Conservation (phyloP, 768 basidiomycete genomes). For the Lactifluus subvellereus region DNA sequence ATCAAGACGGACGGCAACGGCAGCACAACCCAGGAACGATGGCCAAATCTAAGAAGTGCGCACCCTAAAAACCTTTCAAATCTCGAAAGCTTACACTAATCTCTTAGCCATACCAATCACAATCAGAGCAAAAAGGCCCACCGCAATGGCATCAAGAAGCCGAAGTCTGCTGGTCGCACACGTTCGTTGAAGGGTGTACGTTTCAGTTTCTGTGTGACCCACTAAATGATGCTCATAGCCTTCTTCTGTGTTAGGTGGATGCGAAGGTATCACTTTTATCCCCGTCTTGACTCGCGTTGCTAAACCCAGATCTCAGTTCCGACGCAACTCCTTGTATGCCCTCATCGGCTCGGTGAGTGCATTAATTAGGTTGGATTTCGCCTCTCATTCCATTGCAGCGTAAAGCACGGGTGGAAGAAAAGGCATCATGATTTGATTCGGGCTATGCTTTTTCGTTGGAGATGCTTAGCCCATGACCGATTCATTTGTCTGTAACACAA, state of each 20-base stretch:
- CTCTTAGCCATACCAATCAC: slow-evolving; percentile 79
- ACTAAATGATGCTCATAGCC: slow-evolving; percentile 4
- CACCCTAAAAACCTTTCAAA: slow-evolving; percentile 13
- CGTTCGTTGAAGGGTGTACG: slow-evolving; percentile 89
- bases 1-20: slow-evolving; percentile 1
- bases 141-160: slow-evolving; percentile 93
- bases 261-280: slow-evolving; percentile 49
- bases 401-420: slow-evolving; percentile 60
- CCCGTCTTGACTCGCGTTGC: neutral
- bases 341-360: slow-evolving; percentile 65
- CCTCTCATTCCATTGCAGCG: slow-evolving; percentile 38
- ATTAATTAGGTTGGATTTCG: neutral
- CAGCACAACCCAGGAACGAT: slow-evolving; percentile 41
- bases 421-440: slow-evolving; percentile 36
- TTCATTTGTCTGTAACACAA: slow-evolving; percentile 18
- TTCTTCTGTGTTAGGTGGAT: slow-evolving; percentile 52
- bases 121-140: slow-evolving; percentile 98
- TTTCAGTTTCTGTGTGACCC: slow-evolving; percentile 55
- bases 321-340: slow-evolving; percentile 72
- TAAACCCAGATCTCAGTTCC: slow-evolving; percentile 50
- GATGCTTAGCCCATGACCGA: slow-evolving; percentile 5
- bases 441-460: neutral
- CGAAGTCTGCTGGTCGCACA: slow-evolving; percentile 56
- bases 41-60: slow-evolving; percentile 99
- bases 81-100: slow-evolving; percentile 7